Conservation (phyloP, 331 rosid species). For the Prunus yedoensis region DNA sequence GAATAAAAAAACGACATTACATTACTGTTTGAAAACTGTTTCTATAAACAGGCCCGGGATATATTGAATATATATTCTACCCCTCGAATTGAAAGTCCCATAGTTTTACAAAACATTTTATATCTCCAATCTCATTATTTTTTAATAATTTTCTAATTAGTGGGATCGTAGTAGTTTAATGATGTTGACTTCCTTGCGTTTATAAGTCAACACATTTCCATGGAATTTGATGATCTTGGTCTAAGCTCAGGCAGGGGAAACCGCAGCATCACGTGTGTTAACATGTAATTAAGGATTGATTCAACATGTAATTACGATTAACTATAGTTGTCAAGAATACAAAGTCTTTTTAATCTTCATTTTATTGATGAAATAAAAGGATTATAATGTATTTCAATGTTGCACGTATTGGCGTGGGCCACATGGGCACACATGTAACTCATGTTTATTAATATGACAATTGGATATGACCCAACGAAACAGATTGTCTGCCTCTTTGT, state of each 20-base stretch:
- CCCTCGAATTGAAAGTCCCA: no score
- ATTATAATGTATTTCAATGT: background rate
- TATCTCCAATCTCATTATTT: background rate
- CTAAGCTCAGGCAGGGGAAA: background rate
- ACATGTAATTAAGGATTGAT: background rate
- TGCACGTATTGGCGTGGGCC: constrained; percentile 6
- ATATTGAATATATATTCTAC: no score
- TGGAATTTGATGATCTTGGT: background rate
- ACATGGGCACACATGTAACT: constrained; percentile 11
- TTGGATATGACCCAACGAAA: constrained; percentile 17
- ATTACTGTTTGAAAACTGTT: no score
- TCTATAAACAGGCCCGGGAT: no score
- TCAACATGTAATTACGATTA: background rate
- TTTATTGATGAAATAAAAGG: background rate
- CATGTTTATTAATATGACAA: background rate
- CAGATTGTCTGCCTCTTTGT: background rate
- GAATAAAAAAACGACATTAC: no score
- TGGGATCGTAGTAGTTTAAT: background rate
- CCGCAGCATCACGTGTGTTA: background rate
- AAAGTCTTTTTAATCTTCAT: background rate
- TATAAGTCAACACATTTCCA: background rate
- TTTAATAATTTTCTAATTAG: background rate
- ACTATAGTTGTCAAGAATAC: no score
- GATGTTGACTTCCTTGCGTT: background rate
- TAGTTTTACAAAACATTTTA: no score